Evolutionary conservation across 805 yeast genomes (phyloP), one percentile per base, ranked within the genome.

Genomic region (Yarrowia sp.): DNA sequence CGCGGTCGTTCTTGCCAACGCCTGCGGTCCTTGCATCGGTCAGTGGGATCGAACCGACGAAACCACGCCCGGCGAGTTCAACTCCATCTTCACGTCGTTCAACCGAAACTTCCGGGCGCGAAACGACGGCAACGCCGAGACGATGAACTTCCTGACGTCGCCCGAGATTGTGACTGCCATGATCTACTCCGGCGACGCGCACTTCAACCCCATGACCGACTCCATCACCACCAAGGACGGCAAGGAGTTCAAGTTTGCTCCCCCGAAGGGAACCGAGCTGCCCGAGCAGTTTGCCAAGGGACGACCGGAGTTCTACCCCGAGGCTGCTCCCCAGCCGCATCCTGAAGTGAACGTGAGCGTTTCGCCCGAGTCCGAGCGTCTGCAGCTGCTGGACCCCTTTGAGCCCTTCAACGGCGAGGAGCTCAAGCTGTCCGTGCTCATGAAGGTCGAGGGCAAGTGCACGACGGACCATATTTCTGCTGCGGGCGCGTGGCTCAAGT

Each of bases 21-120:
- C 99, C 19, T 93, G 99, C 82, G 99, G 99, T 68, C 99, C 98
- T 71, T 93, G 99, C 80, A 93, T 93, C 73, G 99, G 99, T 63
- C 99, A 93, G 81, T 93, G 99, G 99, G 97, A 94, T 75, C 88
- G 98, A 80, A 68, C 73, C 33, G 77, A 73, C 63, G 72, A 73
- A 59, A 81, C 82, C 67, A 66, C 63, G 22, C 58, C 66, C 39
- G 67, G 80, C 60, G 90, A 86, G 66, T 80, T 80, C 69, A 92
- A 91, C 76, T 89, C 98, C 61, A 94, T 93, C 68, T 92, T 93
- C 77, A 91, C 98, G 6, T 92, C 97, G 12, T 93, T 92, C 83
- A 93, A 93, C 84, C 88, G 99, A 82, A 93, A 93, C 78, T 93
- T 93, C 83, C 87, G 94, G 76, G 90, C 97, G 35, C 89, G 99